These are phyloP conservation scores for Acanthochlamys bracteata DNA, from an alignment of 106 monocot species.

Conservation along the genomic window DNA sequence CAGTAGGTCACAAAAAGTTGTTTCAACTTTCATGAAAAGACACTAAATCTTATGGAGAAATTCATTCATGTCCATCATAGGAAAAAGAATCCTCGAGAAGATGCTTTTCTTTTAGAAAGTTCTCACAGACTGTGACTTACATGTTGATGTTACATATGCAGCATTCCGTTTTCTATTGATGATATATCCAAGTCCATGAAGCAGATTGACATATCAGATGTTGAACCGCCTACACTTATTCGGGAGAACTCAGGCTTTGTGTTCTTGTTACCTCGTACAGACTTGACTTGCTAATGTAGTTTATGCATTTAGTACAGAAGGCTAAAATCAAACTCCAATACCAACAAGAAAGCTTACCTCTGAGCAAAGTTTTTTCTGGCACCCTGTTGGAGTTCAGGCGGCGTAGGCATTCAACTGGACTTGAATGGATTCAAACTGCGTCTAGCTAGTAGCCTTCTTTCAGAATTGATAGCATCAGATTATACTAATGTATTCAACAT, in stretches of 20 bases:
- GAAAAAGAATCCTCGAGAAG: too few species aligned
- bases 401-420: neutral
- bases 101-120: neutral
- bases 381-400: neutral
- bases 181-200: constrained; percentile 98
- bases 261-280: constrained; percentile 74
- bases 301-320: neutral
- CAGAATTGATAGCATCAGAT: neutral
- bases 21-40: neutral
- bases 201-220: constrained; percentile 84
- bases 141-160: constrained; percentile 22
- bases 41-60: neutral
- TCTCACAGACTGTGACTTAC: neutral
- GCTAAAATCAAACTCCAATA: neutral
- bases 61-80: neutral
- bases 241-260: constrained; percentile 87
- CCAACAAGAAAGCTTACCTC: neutral
- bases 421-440: too few species aligned
- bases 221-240: constrained; percentile 84
- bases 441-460: neutral
- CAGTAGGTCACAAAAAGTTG: neutral
- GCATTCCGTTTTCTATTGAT: constrained; percentile 97
- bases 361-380: neutral
- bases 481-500: neutral
- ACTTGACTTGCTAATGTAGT: constrained; percentile 11